Evolutionary conservation across 257 asterid species (phyloP).

Genomic region (Jasminum sambac): DNA sequence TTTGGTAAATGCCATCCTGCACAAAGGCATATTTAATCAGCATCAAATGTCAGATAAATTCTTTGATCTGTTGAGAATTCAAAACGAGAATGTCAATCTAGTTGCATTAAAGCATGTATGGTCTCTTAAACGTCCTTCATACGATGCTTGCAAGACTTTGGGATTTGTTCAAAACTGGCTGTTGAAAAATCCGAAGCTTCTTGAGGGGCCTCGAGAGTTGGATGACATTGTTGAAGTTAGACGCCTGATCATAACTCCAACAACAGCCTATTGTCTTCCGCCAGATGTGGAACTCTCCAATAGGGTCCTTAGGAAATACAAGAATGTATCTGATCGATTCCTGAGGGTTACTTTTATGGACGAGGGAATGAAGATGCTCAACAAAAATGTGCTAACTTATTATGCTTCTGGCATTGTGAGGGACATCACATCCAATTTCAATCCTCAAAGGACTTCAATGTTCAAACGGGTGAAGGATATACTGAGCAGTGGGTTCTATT

Average conservation of each 20-base stretch:
- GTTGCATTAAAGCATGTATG: slow-evolving; percentile 67
- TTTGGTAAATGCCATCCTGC: slow-evolving; percentile 76
- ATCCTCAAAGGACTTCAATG: slow-evolving; percentile 62
- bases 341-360: slow-evolving; percentile 90
- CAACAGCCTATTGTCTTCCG: slow-evolving; percentile 82
- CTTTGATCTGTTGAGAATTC: slow-evolving; percentile 53
- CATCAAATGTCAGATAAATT: slow-evolving; percentile 68
- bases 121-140: slow-evolving; percentile 53
- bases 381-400: slow-evolving; percentile 55
- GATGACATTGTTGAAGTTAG: slow-evolving; percentile 75
- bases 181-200: slow-evolving; percentile 58
- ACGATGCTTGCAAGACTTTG: slow-evolving; percentile 57
- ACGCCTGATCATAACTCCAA: slow-evolving; percentile 72
- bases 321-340: slow-evolving; percentile 63
- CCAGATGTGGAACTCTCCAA: slow-evolving; percentile 83
- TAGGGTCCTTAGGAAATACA: slow-evolving; percentile 71
- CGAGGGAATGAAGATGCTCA: slow-evolving; percentile 77
- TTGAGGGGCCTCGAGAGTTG: slow-evolving; percentile 48
- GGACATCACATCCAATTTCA: slow-evolving; percentile 40
- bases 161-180: slow-evolving; percentile 54
- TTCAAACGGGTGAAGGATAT: slow-evolving; percentile 65
- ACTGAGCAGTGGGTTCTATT: slow-evolving; percentile 49
- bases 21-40: slow-evolving; percentile 78
- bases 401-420: slow-evolving; percentile 58
- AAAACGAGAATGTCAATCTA: slow-evolving; percentile 53